Evolutionary conservation across 331 rosid species (phyloP).

Genomic region (Pyrus hybrid): DNA sequence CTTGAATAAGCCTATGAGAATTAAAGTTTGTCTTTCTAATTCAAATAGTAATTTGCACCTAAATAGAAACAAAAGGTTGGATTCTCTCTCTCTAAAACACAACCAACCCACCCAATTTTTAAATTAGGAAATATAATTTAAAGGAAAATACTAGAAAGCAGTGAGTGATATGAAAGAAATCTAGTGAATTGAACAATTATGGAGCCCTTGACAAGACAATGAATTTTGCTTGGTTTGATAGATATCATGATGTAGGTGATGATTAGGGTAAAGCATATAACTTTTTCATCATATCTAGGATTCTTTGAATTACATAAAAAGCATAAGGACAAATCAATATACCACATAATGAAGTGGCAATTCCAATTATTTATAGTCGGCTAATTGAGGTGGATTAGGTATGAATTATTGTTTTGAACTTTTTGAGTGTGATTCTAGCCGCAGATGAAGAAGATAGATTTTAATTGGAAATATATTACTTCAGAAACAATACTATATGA

Average conservation of each 20-base stretch:
- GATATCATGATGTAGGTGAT: background rate
- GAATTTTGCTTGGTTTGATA: background rate
- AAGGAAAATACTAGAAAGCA: background rate
- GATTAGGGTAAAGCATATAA: background rate
- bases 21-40: background rate
- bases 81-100: background rate
- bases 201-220: background rate
- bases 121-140: background rate
- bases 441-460: background rate
- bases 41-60: background rate
- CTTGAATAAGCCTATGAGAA: background rate
- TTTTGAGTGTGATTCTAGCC: background rate
- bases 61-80: background rate
- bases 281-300: background rate
- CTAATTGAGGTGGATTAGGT: background rate
- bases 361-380: background rate
- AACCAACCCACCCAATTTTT: background rate
- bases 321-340: background rate
- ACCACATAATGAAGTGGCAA: background rate
- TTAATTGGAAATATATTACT: background rate
- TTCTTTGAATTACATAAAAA: background rate
- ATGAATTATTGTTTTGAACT: background rate
- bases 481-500: background rate
- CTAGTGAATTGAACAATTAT: background rate
- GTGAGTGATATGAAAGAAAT: background rate